A percentile compares a stretch with the other conserved stretches of the same genome.
Conservation (phyloP, 1,139 yeast species). For the Hemisphaericaspora xylofermentans region DNA sequence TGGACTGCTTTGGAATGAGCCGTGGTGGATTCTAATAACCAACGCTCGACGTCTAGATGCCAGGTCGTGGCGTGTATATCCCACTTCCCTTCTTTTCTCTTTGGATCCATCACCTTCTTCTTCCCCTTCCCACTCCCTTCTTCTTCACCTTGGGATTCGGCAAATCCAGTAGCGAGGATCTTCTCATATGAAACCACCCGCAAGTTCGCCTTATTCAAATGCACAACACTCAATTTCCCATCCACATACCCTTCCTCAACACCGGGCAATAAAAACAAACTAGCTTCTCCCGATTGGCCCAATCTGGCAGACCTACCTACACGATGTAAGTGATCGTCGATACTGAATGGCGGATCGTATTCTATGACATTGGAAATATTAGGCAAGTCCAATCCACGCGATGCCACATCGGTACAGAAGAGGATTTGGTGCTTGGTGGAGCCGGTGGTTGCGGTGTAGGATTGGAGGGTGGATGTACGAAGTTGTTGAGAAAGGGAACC, state of each 20-base stretch:
- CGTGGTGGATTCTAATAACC: constrained; percentile 69
- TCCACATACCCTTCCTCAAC: constrained; percentile 82
- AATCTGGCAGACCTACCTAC: constrained; percentile 77
- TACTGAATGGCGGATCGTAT: constrained; percentile 67
- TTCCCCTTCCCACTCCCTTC: constrained; percentile 15
- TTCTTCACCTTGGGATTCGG: constrained; percentile 22
- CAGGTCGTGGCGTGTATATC: constrained; percentile 94
- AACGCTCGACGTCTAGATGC: constrained; percentile 88
- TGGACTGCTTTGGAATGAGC: constrained; percentile 64
- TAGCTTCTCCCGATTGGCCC: constrained; percentile 63
- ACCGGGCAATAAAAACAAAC: constrained; percentile 81
- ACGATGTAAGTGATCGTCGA: constrained; percentile 72
- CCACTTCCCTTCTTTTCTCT: constrained; percentile 58
- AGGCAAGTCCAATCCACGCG: constrained; percentile 72
- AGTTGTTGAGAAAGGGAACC: constrained; percentile 85
- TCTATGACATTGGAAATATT: constrained; percentile 64
- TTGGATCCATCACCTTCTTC: constrained; percentile 26
- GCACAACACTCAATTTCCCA: constrained; percentile 47
- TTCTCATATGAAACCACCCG: constrained; percentile 49
- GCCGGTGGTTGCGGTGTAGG: constrained; percentile 47
- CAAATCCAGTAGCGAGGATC: constrained; percentile 61
- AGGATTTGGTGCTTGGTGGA: constrained; percentile 66
- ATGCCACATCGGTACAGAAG: constrained; percentile 80
- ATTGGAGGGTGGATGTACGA: constrained; percentile 73
- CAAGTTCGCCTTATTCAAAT: constrained; percentile 53